Conservation (phyloP, 441 rosid genomes). For the Erysimum cheiri region DNA sequence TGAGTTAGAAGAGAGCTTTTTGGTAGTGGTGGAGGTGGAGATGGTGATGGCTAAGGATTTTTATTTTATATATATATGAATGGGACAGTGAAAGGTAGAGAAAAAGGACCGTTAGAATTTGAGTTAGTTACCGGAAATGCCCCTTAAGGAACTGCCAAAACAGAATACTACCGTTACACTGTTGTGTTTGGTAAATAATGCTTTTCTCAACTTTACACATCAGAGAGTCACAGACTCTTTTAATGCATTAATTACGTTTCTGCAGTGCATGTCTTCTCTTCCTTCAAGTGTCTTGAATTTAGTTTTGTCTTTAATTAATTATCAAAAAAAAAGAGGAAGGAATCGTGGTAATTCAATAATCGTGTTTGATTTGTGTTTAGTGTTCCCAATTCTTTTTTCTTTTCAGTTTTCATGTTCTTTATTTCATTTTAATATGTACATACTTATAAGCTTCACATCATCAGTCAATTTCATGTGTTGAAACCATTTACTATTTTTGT, state of each 20-base stretch:
- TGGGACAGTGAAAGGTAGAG: slow-evolving; percentile 14
- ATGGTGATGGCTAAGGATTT: slow-evolving; percentile 25
- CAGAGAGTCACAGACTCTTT: slow-evolving; percentile 39
- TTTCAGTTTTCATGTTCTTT: not conserved
- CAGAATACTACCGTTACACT: slow-evolving; percentile 86
- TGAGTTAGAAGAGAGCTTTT: slow-evolving; percentile 41
- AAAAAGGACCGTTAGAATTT: slow-evolving; percentile 43
- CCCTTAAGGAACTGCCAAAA: slow-evolving; percentile 74
- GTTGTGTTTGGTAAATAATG: slow-evolving; percentile 41
- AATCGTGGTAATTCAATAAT: not conserved
- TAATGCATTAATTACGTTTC: slow-evolving; percentile 31
- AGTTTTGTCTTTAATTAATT: not conserved
- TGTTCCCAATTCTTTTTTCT: not conserved
- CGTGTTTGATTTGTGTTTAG: not conserved
- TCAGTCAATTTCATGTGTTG: not conserved
- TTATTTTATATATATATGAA: slow-evolving; percentile 1
- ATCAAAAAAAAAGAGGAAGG: not conserved
- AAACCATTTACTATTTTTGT: not conserved
- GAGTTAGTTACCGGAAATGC: slow-evolving; percentile 55
- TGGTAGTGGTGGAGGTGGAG: slow-evolving; percentile 41
- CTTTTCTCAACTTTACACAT: slow-evolving; percentile 41
- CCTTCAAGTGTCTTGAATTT: slow-evolving; percentile 13
- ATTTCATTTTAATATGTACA: not conserved
- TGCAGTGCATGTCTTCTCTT: slow-evolving; percentile 37
- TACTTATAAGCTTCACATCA: not conserved